Percentiles rank a stretch among this genome's conserved stretches.
Evolutionary conservation across 306 rosid species (phyloP).

Genomic region (Sesbania bispinosa): DNA sequence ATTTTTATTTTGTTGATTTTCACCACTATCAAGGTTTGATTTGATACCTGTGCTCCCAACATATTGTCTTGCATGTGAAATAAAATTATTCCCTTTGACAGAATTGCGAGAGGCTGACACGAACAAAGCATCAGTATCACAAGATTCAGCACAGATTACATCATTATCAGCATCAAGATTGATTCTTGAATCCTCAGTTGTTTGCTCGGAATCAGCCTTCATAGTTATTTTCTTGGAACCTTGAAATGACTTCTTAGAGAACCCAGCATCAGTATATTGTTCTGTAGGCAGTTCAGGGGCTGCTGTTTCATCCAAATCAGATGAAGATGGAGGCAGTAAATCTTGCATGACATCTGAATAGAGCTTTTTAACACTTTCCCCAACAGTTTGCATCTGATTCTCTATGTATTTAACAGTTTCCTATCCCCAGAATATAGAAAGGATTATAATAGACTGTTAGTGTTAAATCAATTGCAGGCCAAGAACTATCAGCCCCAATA

Average conservation of each 20-base stretch:
- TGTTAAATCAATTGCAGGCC: background rate
- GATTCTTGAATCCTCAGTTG: constrained; percentile 30
- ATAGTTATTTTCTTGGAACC: constrained; percentile 31
- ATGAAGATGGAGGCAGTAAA: constrained; percentile 46
- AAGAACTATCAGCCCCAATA: background rate
- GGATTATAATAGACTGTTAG: background rate
- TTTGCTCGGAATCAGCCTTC: constrained; percentile 19
- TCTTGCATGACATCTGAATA: constrained; percentile 72
- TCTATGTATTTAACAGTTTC: constrained; percentile 72
- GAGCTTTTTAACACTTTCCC: constrained; percentile 67
- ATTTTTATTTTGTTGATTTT: constrained; percentile 16
- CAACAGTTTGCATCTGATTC: constrained; percentile 72
- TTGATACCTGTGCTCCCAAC: constrained; percentile 15
- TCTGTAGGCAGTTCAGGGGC: constrained; percentile 32
- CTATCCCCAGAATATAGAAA: constrained; percentile 38
- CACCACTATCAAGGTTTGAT: constrained; percentile 23
- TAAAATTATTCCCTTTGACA: constrained; percentile 18
- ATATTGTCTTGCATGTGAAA: constrained; percentile 23
- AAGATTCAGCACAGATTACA: constrained; percentile 8
- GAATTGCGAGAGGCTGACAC: constrained; percentile 24
- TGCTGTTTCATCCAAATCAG: constrained; percentile 34
- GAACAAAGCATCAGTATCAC: constrained; percentile 22
- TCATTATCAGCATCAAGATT: constrained; percentile 22
- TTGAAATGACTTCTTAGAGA: constrained; percentile 27
- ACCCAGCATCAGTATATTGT: constrained; percentile 29